phyloP scores from a whole-genome alignment of 257 asterid genomes.

The Solanum dulcamara region DNA sequence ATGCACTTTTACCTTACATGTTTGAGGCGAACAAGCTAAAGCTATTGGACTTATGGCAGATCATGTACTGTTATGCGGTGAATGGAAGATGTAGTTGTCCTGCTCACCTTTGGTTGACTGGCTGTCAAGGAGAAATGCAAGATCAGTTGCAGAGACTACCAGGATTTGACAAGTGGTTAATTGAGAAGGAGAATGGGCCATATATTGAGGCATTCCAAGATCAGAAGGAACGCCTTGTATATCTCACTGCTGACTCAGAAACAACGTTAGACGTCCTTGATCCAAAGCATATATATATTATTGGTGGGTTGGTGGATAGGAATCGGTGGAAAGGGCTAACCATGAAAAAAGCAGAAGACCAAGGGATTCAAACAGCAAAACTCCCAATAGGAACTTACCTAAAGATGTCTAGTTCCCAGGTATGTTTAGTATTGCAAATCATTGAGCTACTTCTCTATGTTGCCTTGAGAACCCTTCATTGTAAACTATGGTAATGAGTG shows the following conservation, averaged over 20 bases:
- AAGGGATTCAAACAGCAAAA: constrained; percentile 89
- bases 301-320: constrained; percentile 97
- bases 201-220: constrained; percentile 58
- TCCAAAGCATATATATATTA: constrained; percentile 60
- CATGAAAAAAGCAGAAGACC: constrained; percentile 74
- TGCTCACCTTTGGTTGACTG: constrained; percentile 91
- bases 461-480: not conserved
- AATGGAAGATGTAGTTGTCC: constrained; percentile 63
- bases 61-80: constrained; percentile 87
- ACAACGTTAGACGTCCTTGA: constrained; percentile 64
- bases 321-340: constrained; percentile 96
- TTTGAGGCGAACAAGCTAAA: not conserved
- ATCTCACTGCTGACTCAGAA: constrained; percentile 94
- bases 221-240: constrained; percentile 69
- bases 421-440: constrained; percentile 3
- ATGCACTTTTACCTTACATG: not conserved
- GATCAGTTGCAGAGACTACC: constrained; percentile 58
- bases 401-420: constrained; percentile 98
- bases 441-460: not conserved
- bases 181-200: constrained; percentile 66
- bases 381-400: constrained; percentile 82
- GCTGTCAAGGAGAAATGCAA: constrained; percentile 80
- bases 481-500: not conserved
- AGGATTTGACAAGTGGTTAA: constrained; percentile 83
- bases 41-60: constrained; percentile 34